Conservation (phyloP, 306 rosid species). For the Quercus robur region DNA sequence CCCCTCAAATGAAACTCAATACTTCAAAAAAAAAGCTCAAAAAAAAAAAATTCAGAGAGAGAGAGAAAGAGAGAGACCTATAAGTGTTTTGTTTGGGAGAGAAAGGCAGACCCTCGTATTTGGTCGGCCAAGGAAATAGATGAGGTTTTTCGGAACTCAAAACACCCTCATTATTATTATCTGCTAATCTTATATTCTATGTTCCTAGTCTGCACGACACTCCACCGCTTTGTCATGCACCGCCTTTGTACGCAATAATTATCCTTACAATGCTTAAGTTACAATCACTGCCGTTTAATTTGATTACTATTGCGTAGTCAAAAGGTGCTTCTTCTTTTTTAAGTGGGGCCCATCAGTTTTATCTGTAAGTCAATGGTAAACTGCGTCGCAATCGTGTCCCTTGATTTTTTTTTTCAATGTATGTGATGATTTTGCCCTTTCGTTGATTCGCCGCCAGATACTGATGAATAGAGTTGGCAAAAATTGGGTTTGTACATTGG, state of each 20-base stretch:
- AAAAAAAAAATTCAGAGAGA: background rate
- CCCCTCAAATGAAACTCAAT: conserved; percentile 7
- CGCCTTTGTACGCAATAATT: background rate
- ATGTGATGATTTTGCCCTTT: conserved; percentile 20
- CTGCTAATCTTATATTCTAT: no score
- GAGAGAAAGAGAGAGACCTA: background rate
- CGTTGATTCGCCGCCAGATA: background rate
- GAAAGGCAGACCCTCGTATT: conserved; percentile 13
- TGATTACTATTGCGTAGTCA: background rate
- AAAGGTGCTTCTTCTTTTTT: background rate
- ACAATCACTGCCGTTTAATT: background rate
- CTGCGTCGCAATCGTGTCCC: background rate
- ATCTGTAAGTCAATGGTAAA: background rate
- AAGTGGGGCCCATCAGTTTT: background rate
- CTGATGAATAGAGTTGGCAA: background rate
- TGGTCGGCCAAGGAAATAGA: conserved; percentile 31
- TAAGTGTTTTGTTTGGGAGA: background rate
- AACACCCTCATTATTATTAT: no score
- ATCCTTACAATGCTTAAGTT: no score
- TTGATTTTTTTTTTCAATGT: background rate
- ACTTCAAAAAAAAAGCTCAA: background rate
- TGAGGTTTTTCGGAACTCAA: no score
- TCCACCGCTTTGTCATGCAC: background rate
- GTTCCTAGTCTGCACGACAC: background rate
- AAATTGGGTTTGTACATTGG: background rate